Percentiles rank a stretch among this genome's conserved stretches.
phyloP scores from a whole-genome alignment of 208 protist species.

The Leishmania braziliensis region DNA sequence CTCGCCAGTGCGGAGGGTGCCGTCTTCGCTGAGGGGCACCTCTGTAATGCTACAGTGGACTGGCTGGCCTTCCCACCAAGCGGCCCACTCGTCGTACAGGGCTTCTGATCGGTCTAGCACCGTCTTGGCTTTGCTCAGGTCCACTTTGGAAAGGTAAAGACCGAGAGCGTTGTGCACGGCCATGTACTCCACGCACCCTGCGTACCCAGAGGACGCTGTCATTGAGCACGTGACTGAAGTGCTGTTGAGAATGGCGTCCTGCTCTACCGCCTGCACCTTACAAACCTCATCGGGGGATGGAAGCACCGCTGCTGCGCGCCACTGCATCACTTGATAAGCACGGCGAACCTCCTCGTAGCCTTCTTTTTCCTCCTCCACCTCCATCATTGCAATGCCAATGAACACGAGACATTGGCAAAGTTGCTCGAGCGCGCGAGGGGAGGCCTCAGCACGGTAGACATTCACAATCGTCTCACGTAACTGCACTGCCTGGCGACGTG shows the following conservation, averaged over 20 bases:
- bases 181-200: slow-evolving; percentile 62
- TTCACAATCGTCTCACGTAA: slow-evolving; percentile 67
- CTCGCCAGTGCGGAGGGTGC: slow-evolving; percentile 38
- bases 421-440: slow-evolving; percentile 48
- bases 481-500: slow-evolving; percentile 59
- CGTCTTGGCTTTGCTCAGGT: slow-evolving; percentile 41
- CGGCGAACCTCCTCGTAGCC: slow-evolving; percentile 51
- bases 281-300: slow-evolving; percentile 20
- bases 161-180: slow-evolving; percentile 74
- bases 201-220: slow-evolving; percentile 26
- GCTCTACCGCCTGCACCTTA: slow-evolving; percentile 25
- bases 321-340: slow-evolving; percentile 51
- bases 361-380: slow-evolving; percentile 77
- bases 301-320: slow-evolving; percentile 37
- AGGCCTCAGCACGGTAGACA: slow-evolving; percentile 42
- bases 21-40: slow-evolving; percentile 49
- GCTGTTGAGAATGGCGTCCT: slow-evolving; percentile 46
- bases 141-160: slow-evolving; percentile 64
- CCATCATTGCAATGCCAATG: slow-evolving; percentile 72
- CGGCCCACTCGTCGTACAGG: slow-evolving; percentile 63
- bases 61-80: slow-evolving; percentile 40
- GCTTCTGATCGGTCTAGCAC: slow-evolving; percentile 67
- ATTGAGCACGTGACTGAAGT: not conserved
- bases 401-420: slow-evolving; percentile 72
- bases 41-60: slow-evolving; percentile 40